Evolutionary conservation across 768 basidiomycete genomes (phyloP).

Genomic region (Imleria badia): DNA sequence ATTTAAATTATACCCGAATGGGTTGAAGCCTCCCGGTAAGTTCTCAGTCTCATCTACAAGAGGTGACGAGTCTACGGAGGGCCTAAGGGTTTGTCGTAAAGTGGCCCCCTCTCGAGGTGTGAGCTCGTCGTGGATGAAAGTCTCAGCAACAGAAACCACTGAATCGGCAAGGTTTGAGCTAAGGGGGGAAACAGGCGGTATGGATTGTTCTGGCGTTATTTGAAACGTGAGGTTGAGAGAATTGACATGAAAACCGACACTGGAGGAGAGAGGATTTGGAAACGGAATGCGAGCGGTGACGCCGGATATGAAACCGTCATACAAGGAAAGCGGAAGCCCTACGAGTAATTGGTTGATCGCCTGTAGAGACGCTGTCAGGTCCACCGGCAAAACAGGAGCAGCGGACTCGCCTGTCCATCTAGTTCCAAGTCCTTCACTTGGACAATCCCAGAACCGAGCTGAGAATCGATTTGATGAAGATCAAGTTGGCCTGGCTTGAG

Average conservation of each 20-base stretch:
- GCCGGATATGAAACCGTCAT: slow-evolving; percentile 70
- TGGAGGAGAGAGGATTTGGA: slow-evolving; percentile 79
- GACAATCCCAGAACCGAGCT: slow-evolving; percentile 88
- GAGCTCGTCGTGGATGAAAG: slow-evolving; percentile 84
- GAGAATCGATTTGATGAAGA: slow-evolving; percentile 82
- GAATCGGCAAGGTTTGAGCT: slow-evolving; percentile 64
- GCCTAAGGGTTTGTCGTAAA: slow-evolving; percentile 67
- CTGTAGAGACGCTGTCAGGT: slow-evolving; percentile 39
- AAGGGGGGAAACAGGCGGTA: slow-evolving; percentile 10
- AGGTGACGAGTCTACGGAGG: slow-evolving; percentile 35
- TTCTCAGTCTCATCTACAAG: slow-evolving; percentile 38
- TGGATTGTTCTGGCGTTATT: slow-evolving; percentile 31
- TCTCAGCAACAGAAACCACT: slow-evolving; percentile 79
- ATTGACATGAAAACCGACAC: slow-evolving; percentile 66
- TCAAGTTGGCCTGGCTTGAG: slow-evolving; percentile 90
- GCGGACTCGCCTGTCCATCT: slow-evolving; percentile 60
- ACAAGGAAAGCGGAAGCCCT: slow-evolving; percentile 64
- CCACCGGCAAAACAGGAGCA: slow-evolving; percentile 3
- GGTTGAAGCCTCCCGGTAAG: slow-evolving; percentile 68
- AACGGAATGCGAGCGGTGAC: slow-evolving; percentile 81
- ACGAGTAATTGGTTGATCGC: slow-evolving; percentile 73
- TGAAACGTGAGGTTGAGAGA: slow-evolving; percentile 69
- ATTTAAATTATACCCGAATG: slow-evolving; percentile 38
- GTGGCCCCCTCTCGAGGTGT: slow-evolving; percentile 66
- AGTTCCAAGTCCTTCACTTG: slow-evolving; percentile 84